These are phyloP conservation scores for Hymenoscyphus infarciens DNA, from an alignment of 2,329 filamentous ascomycete species.

Conservation along the genomic window DNA sequence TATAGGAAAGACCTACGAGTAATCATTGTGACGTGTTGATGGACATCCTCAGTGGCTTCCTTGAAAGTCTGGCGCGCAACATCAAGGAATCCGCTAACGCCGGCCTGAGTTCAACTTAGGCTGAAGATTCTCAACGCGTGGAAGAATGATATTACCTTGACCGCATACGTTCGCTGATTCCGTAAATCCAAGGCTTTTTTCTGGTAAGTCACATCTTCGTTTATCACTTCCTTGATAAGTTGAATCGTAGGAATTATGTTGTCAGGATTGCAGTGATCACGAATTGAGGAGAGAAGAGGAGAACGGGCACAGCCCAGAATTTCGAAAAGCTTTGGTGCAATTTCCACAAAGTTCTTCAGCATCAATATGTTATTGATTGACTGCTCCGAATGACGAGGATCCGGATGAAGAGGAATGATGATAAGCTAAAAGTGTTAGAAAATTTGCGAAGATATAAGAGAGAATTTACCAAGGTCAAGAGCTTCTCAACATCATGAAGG, in stretches of 20 bases:
- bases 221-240: slow-evolving; percentile 68
- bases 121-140: not conserved
- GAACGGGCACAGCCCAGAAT: slow-evolving; percentile 63
- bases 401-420: slow-evolving; percentile 63
- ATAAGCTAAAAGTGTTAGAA: slow-evolving; percentile 57
- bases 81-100: slow-evolving; percentile 81
- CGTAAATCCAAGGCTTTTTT: slow-evolving; percentile 78
- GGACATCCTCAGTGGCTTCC: slow-evolving; percentile 76
- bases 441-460: not conserved
- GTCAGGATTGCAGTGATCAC: slow-evolving; percentile 63
- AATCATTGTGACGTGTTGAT: slow-evolving; percentile 65
- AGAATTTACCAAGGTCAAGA: slow-evolving; percentile 63
- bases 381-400: slow-evolving; percentile 69
- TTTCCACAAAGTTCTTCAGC: slow-evolving; percentile 75
- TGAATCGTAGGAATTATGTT: slow-evolving; percentile 58
- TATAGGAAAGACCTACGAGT: slow-evolving; percentile 46
- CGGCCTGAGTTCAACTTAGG: slow-evolving; percentile 48
- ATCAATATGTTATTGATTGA: slow-evolving; percentile 83
- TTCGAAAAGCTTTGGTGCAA: slow-evolving; percentile 64
- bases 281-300: slow-evolving; percentile 62
- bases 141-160: slow-evolving; percentile 53
- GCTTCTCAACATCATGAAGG: slow-evolving; percentile 74
- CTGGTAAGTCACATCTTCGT: slow-evolving; percentile 76
- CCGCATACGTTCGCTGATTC: slow-evolving; percentile 86
- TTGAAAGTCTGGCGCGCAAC: slow-evolving; percentile 87